Base-by-base conservation (phyloP, 441 rosid species). In the Theobroma grandiflorum region DNA sequence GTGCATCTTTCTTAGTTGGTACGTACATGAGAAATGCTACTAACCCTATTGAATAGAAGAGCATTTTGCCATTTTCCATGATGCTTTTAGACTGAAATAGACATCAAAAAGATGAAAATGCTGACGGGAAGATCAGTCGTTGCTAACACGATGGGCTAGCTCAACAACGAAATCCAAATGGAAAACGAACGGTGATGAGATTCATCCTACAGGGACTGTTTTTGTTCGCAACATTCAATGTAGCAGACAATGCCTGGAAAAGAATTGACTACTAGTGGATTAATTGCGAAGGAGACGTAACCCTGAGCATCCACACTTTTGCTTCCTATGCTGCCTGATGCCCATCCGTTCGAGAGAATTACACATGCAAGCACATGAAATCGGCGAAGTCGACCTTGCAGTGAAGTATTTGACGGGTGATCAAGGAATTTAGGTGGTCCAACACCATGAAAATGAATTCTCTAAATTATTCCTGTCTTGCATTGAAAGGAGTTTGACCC, bases 341-440 rank as follows among this genome's bases (percentile, higher is more conserved):
- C 75, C 75, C 75, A 50, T 50, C 42, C 43, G 43, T 71, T 8
- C 61, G 6, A 43, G 37, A 22, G 37, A 42, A 26, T 18, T 68
- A 68, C 72, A 71, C 75, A 50, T 71, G 75, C 43, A 52, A 72
- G 78, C 78, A 75, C 78, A 62, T 75, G 78, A 75, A 73, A 31
- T 37, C 70, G 22, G 11, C 43, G 52, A 42, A 18, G 45, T 11
- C 22, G 40, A 26, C 22, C 45, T 20, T 26, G 53, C 20, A 40
- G 78, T 59, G 69, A 59, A 75, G 43, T 38, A 72, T 53, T 35
- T 22, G 40, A 43, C 14, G 22, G 12, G 12, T 15, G 12, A 12
- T 16, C 35, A 38, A 10, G 20, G 1, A 0, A 18, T 22, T 22
- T 47, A 37, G 52, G 66, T 74, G 52, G 77, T 57, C 77, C 66